Percentiles rank a stretch among this genome's conserved stretches.
Conservation (phyloP, 1,284 basidiomycete genomes). For the Cutaneotrichosporon daszewskae region DNA sequence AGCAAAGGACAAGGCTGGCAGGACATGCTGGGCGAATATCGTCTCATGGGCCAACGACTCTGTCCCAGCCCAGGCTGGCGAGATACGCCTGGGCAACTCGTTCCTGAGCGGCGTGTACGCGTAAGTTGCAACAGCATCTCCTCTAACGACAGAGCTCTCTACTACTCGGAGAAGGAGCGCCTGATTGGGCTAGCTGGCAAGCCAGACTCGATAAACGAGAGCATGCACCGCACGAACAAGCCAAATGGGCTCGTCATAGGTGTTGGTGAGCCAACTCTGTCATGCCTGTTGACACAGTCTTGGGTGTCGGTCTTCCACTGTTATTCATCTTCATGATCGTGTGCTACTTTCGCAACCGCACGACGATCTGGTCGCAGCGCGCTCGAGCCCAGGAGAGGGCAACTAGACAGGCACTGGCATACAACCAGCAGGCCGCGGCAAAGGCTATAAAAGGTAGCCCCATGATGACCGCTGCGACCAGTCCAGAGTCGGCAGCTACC, state of each 20-base stretch:
- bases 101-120: conserved; percentile 42
- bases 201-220: conserved; percentile 30
- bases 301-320: not conserved
- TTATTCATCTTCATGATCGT: not conserved
- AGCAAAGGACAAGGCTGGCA: conserved; percentile 17
- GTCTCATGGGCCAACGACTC: conserved; percentile 38
- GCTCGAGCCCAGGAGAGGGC: too few relatives aligned
- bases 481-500: too few relatives aligned
- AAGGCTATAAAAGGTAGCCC: too few relatives aligned
- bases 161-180: conserved; percentile 26
- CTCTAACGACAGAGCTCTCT: conserved; percentile 28
- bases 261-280: conserved; percentile 21
- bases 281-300: too few relatives aligned
- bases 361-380: too few relatives aligned
- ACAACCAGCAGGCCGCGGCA: too few relatives aligned
- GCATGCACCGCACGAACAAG: not conserved
- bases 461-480: too few relatives aligned
- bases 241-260: conserved; percentile 1
- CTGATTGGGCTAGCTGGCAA: conserved; percentile 42
- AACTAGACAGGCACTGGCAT: too few relatives aligned
- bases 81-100: conserved; percentile 40
- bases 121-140: conserved; percentile 22
- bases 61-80: conserved; percentile 29
- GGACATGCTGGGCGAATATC: conserved; percentile 37
- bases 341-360: not conserved